phyloP scores from a whole-genome alignment of 169 alveolate genomes.

The Plasmodium adleri region DNA sequence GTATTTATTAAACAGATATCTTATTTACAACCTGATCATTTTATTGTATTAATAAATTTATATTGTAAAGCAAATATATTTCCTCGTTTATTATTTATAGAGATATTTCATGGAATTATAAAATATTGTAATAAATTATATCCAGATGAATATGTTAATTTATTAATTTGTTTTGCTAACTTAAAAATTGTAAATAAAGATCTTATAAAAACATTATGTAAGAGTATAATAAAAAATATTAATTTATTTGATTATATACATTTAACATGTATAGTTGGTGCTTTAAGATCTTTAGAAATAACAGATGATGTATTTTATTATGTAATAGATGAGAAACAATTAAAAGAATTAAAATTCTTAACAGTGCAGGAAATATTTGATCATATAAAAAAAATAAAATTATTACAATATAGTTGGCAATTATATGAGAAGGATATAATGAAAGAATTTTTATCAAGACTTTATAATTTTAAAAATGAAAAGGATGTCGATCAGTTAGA shows the following conservation, averaged over 20 bases:
- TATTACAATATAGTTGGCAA: constrained; percentile 38
- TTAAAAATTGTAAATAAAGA: constrained; percentile 81
- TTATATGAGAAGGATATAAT: constrained; percentile 53
- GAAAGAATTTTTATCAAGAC: constrained; percentile 27
- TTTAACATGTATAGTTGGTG: constrained; percentile 79
- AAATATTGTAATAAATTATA: constrained; percentile 77
- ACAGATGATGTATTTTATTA: constrained; percentile 81
- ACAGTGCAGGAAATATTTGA: constrained; percentile 86
- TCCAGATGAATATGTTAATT: constrained; percentile 81
- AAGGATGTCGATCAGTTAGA: constrained; percentile 81
- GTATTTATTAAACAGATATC: constrained; percentile 78
- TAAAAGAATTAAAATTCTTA: constrained; percentile 80
- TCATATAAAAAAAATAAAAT: constrained; percentile 76
- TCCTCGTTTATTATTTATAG: constrained; percentile 82
- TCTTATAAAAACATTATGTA: constrained; percentile 78
- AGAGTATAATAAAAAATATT: constrained; percentile 79
- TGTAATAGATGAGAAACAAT: constrained; percentile 84
- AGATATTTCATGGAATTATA: constrained; percentile 81
- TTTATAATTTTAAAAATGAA: constrained; percentile 71
- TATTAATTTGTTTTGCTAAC: constrained; percentile 76
- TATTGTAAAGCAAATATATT: constrained; percentile 78
- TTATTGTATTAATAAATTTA: constrained; percentile 77
- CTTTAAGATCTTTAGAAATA: constrained; percentile 78
- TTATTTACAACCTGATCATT: constrained; percentile 83
- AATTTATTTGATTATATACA: constrained; percentile 79